Conservation (phyloP, 2,329 filamentous ascomycete species). For the Aureobasidium sp. region DNA sequence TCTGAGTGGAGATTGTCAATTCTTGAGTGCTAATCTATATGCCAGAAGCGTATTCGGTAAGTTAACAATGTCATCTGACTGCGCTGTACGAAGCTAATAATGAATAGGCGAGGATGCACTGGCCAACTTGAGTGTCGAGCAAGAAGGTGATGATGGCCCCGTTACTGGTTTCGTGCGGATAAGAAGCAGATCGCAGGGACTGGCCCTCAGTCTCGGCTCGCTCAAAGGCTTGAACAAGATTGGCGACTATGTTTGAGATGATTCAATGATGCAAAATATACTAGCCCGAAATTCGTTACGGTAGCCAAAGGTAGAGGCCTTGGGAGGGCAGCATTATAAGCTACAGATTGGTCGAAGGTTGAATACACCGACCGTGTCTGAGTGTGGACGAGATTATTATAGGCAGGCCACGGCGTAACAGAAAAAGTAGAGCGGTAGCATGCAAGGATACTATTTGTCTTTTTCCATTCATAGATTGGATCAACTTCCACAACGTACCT, state of each 20-base stretch:
- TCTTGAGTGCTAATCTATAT: conserved; percentile 94
- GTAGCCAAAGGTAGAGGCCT: background rate
- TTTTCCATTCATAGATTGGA: background rate
- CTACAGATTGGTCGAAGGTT: too few relatives aligned
- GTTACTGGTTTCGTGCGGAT: conserved; percentile 98
- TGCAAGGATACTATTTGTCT: background rate
- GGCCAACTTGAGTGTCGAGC: conserved; percentile 95
- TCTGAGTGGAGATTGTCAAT: conserved; percentile 94
- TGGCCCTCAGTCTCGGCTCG: conserved; percentile 87
- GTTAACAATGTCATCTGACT: conserved; percentile 30
- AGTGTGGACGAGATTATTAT: background rate
- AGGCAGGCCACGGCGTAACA: conserved; percentile 2
- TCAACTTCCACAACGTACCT: too few relatives aligned
- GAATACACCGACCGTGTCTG: background rate
- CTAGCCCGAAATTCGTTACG: background rate
- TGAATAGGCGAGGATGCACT: conserved; percentile 85
- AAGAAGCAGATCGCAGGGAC: conserved; percentile 89
- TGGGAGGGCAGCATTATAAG: background rate
- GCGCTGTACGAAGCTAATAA: conserved; percentile 12
- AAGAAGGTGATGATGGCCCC: conserved; percentile 70
- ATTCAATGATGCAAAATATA: background rate
- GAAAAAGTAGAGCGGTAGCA: conserved; percentile 1
- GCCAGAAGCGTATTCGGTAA: conserved; percentile 96
- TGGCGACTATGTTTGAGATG: conserved; percentile 22
- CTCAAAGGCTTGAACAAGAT: conserved; percentile 86